A percentile compares a stretch with the other conserved stretches of the same genome.
These are phyloP conservation scores for Scorias spongiosa DNA, from an alignment of 2,329 filamentous ascomycete genomes.

Conservation along the genomic window DNA sequence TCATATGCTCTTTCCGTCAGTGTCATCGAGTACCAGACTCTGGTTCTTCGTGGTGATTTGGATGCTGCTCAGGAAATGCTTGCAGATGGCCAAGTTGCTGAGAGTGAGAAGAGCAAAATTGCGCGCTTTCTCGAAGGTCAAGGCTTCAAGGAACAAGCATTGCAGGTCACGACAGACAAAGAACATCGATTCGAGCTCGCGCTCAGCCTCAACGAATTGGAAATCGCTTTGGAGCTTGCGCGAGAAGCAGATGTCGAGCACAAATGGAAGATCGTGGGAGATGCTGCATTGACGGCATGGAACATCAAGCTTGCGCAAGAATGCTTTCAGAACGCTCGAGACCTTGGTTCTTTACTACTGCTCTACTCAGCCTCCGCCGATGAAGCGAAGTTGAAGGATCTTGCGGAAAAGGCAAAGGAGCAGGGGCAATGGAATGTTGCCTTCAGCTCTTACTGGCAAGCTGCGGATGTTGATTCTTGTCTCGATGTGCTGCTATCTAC, in stretches of 20 bases:
- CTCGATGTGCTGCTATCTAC: conserved; percentile 67
- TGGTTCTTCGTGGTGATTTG: conserved; percentile 86
- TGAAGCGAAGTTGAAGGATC: conserved; percentile 52
- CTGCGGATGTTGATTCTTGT: conserved; percentile 69
- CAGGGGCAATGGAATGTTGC: conserved; percentile 80
- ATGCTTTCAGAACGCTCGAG: conserved; percentile 82
- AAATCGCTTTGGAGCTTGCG: conserved; percentile 74
- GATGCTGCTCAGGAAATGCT: conserved; percentile 80
- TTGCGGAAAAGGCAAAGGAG: conserved; percentile 61
- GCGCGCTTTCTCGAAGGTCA: conserved; percentile 94
- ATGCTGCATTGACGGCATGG: conserved; percentile 76
- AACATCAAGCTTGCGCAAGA: conserved; percentile 77
- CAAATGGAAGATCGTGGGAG: conserved; percentile 96
- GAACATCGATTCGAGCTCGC: conserved; percentile 96
- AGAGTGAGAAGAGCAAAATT: conserved; percentile 96
- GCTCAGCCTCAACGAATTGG: conserved; percentile 64
- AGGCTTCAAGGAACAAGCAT: conserved; percentile 86
- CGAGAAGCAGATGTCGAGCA: conserved; percentile 75
- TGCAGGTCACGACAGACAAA: conserved; percentile 84
- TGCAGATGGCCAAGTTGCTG: conserved; percentile 50
- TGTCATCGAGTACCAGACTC: conserved; percentile 91
- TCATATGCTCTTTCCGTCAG: conserved; percentile 83
- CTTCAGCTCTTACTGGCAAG: conserved; percentile 78
- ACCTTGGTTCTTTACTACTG: conserved; percentile 75
- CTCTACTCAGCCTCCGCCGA: conserved; percentile 78